These are phyloP conservation scores for Epichloe brachyelytri DNA, from an alignment of 2,329 filamentous ascomycete species.

Conservation along the genomic window DNA sequence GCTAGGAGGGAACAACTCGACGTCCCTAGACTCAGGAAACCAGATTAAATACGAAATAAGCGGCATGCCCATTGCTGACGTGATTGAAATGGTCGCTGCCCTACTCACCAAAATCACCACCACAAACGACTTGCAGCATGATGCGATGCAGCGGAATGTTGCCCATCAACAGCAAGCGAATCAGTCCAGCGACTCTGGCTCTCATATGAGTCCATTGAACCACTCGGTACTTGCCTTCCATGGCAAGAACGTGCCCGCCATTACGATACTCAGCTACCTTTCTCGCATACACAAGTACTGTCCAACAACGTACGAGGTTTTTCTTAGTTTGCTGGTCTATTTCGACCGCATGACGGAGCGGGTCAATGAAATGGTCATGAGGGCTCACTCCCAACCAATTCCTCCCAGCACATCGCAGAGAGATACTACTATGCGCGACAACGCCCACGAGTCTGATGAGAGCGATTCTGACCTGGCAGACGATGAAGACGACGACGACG, in stretches of 20 bases:
- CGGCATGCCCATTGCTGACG: slow-evolving; percentile 89
- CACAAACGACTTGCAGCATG: slow-evolving; percentile 89
- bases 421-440: slow-evolving; percentile 19
- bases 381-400: slow-evolving; percentile 23
- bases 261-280: slow-evolving; percentile 91
- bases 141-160: slow-evolving; percentile 66
- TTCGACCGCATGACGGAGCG: slow-evolving; percentile 98
- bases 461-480: slow-evolving; percentile 40
- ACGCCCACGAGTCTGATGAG: slow-evolving; percentile 24
- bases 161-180: slow-evolving; percentile 44
- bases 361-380: slow-evolving; percentile 70
- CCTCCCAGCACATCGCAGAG: slow-evolving; percentile 8
- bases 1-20: slow-evolving; percentile 36
- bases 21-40: slow-evolving; percentile 34
- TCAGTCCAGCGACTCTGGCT: slow-evolving; percentile 34
- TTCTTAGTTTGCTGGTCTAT: slow-evolving; percentile 87
- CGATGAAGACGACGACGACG: slow-evolving; percentile 25
- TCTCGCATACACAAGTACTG: slow-evolving; percentile 98
- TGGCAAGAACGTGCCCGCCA: slow-evolving; percentile 93
- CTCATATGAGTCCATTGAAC: slow-evolving; percentile 47
- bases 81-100: slow-evolving; percentile 98
- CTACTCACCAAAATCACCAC: slow-evolving; percentile 93
- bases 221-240: slow-evolving; percentile 82
- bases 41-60: slow-evolving; percentile 81
- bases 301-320: slow-evolving; percentile 95